phyloP scores from a whole-genome alignment of 306 rosid genomes.

The Arachis hypogaea region DNA sequence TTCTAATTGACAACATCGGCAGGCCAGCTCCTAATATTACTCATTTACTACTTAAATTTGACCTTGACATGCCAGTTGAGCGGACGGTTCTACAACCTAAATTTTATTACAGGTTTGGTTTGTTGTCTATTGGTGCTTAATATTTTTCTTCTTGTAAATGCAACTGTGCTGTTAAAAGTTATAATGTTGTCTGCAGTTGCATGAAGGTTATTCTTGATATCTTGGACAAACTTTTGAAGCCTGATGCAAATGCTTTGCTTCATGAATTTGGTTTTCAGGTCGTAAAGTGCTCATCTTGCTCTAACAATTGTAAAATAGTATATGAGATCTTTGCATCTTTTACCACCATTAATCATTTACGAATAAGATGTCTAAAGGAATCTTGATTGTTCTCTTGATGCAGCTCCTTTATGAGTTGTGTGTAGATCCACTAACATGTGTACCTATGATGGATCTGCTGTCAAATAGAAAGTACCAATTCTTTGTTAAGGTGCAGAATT shows the following conservation, averaged over 20 bases:
- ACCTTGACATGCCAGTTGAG: conserved; percentile 79
- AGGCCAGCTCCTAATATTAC: conserved; percentile 92
- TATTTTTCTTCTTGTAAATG: conserved; percentile 25
- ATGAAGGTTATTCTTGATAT: conserved; percentile 92
- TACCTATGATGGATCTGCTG: conserved; percentile 81
- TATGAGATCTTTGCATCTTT: neutral
- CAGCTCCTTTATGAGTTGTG: conserved; percentile 92
- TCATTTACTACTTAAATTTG: conserved; percentile 88
- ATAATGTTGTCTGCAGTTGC: conserved; percentile 68
- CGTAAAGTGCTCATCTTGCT: conserved; percentile 41
- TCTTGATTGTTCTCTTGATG: conserved; percentile 38
- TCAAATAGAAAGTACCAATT: conserved; percentile 77
- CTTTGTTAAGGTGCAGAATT: conserved; percentile 70
- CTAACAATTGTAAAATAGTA: conserved; percentile 10
- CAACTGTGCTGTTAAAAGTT: conserved; percentile 19
- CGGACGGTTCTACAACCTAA: conserved; percentile 85
- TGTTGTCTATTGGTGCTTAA: conserved; percentile 18
- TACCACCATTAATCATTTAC: conserved; percentile 8
- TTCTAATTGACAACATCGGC: conserved; percentile 85
- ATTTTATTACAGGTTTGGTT: conserved; percentile 85
- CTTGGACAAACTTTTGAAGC: conserved; percentile 84
- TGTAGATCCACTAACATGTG: conserved; percentile 75
- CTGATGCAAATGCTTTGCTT: conserved; percentile 80
- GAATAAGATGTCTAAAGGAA: neutral
- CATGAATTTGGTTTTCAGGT: conserved; percentile 98